phyloP scores from a whole-genome alignment of 2,329 filamentous ascomycete genomes.

The Fusarium papillatum region DNA sequence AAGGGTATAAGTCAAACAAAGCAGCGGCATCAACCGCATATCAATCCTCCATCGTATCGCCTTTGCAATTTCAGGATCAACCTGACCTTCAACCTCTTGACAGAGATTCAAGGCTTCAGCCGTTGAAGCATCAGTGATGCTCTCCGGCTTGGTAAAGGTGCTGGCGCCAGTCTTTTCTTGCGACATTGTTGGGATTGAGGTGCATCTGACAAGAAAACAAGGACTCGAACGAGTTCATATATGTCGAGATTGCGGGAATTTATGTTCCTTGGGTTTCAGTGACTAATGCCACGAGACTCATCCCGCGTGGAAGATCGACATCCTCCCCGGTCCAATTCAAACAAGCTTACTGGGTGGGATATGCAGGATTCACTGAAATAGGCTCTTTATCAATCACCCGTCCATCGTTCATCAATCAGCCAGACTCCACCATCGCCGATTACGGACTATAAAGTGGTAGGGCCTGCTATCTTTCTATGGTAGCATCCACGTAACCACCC shows the following conservation, averaged over 20 bases:
- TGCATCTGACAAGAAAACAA: neutral
- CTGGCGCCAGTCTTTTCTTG: neutral
- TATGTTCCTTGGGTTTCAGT: neutral
- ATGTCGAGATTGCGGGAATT: conserved; percentile 1
- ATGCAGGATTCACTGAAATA: neutral
- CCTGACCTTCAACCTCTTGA: conserved; percentile 5
- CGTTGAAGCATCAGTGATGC: conserved; percentile 16
- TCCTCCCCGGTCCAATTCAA: neutral
- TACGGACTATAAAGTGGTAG: neutral
- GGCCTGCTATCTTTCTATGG: neutral
- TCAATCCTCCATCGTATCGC: conserved; percentile 33
- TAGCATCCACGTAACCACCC: neutral
- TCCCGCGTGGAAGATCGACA: neutral
- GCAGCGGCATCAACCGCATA: conserved; percentile 38
- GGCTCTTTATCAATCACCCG: conserved; percentile 13
- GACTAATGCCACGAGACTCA: neutral
- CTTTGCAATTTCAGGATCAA: conserved; percentile 8
- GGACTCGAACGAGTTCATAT: neutral
- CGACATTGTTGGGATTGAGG: neutral
- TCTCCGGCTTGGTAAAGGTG: conserved; percentile 2
- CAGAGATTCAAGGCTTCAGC: conserved; percentile 14
- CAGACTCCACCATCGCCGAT: conserved; percentile 6
- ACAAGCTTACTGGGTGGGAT: conserved; percentile 1
- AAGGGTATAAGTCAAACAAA: conserved; percentile 41
- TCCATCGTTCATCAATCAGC: conserved; percentile 15